Percentiles rank a stretch among this genome's conserved stretches.
Evolutionary conservation across 768 basidiomycete genomes (phyloP).

Genomic region (Brasilioporus rufonigricans): DNA sequence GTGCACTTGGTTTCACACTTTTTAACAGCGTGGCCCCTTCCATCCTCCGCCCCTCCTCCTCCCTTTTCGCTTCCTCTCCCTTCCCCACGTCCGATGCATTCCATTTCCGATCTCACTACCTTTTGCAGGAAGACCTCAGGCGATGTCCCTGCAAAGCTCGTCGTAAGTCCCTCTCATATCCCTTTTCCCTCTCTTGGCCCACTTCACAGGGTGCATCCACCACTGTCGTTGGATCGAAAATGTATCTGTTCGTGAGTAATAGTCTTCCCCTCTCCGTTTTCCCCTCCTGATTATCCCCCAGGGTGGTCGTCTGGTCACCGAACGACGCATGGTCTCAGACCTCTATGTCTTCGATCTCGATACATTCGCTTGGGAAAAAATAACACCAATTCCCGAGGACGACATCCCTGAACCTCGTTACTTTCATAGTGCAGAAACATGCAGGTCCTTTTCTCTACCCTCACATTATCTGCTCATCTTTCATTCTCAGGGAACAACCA

Average conservation of each 20-base stretch:
- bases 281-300: slow-evolving; percentile 25
- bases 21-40: slow-evolving; percentile 18
- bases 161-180: slow-evolving; percentile 51
- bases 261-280: neutral
- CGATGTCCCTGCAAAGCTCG: slow-evolving; percentile 84
- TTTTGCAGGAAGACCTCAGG: slow-evolving; percentile 80
- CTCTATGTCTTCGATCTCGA: slow-evolving; percentile 88
- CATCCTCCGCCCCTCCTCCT: slow-evolving; percentile 1
- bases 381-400: slow-evolving; percentile 60
- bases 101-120: slow-evolving; percentile 88
- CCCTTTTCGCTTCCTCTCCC: slow-evolving; percentile 4
- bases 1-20: slow-evolving; percentile 14
- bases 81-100: slow-evolving; percentile 49
- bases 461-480: slow-evolving; percentile 12
- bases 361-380: slow-evolving; percentile 75
- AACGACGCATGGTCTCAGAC: slow-evolving; percentile 86
- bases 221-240: slow-evolving; percentile 83
- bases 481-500: slow-evolving; percentile 69
- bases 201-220: slow-evolving; percentile 76
- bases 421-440: slow-evolving; percentile 91
- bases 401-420: slow-evolving; percentile 82
- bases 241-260: slow-evolving; percentile 81
- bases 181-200: neutral
- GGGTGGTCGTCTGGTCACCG: slow-evolving; percentile 87
- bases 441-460: slow-evolving; percentile 36